Conservation (phyloP, 176 grass and related monocot genomes). For the Musa acuminata region DNA sequence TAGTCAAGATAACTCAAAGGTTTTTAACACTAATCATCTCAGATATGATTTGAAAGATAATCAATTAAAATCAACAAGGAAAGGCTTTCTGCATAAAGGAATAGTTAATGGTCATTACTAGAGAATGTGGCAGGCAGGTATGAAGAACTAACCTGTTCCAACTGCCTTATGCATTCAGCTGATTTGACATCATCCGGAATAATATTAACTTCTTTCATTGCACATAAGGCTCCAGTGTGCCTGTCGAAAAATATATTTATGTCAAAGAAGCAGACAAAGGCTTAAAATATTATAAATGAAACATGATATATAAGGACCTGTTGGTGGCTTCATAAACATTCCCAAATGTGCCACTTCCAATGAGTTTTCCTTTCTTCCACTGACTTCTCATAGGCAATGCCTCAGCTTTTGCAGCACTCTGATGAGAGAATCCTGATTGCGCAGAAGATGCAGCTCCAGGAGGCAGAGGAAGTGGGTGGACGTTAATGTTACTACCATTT, state of each 20-base stretch:
- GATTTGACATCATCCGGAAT: constrained; percentile 95
- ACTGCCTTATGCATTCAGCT: constrained; percentile 67
- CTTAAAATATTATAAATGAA: constrained; percentile 4
- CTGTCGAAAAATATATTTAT: constrained; percentile 34
- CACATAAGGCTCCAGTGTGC: constrained; percentile 90
- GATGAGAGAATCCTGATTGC: constrained; percentile 35
- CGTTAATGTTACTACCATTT: constrained; percentile 32
- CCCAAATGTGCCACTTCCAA: constrained; percentile 93
- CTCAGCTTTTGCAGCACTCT: constrained; percentile 40
- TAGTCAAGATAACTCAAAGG: no score
- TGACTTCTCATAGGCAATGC: constrained; percentile 46
- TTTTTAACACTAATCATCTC: no score
- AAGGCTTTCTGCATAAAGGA: background rate
- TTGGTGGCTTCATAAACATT: constrained; percentile 93
- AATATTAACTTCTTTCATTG: constrained; percentile 99
- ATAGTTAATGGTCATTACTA: background rate
- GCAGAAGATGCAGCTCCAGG: constrained; percentile 41
- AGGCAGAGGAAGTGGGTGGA: constrained; percentile 76
- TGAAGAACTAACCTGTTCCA: constrained; percentile 61
- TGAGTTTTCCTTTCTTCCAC: constrained; percentile 84
- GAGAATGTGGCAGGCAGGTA: constrained; percentile 1
- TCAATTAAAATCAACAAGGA: no score
- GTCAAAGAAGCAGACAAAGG: constrained; percentile 15
- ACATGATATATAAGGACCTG: constrained; percentile 32
- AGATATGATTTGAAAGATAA: no score